A percentile compares a stretch with the other conserved stretches of the same genome.
These are phyloP conservation scores for Rhodamnia argentea DNA, from an alignment of 345 rosid genomes.

Conservation along the genomic window DNA sequence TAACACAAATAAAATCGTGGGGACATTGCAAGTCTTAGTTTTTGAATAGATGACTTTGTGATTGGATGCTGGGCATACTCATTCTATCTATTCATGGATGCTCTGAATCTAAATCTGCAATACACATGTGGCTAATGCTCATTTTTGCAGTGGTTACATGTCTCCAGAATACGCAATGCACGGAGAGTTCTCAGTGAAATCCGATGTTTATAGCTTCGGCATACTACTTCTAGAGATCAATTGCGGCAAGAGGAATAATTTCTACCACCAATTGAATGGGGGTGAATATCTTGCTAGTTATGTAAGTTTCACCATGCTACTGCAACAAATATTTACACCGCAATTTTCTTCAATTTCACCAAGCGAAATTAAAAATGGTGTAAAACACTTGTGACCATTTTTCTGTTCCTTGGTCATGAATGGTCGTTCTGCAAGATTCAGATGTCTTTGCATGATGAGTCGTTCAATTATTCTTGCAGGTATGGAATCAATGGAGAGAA, in stretches of 20 bases:
- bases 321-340: background rate
- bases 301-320: background rate
- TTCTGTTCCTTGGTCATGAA: background rate
- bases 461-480: conserved; percentile 1
- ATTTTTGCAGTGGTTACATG: conserved; percentile 28
- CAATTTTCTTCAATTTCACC: background rate
- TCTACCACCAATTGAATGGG: background rate
- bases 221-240: conserved; percentile 17
- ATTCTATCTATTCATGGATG: background rate
- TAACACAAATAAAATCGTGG: conserved; percentile 3
- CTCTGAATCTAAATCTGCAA: background rate
- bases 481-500: conserved; percentile 16
- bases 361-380: background rate
- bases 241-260: conserved; percentile 23
- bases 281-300: background rate
- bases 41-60: background rate
- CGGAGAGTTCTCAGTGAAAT: conserved; percentile 22
- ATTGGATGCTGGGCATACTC: background rate
- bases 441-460: background rate
- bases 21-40: conserved; percentile 13
- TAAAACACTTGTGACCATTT: background rate
- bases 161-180: conserved; percentile 26
- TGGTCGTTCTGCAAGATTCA: background rate
- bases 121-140: background rate
- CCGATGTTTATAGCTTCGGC: conserved; percentile 25